These are phyloP conservation scores for Jackrogersella minutella DNA, from an alignment of 495 filamentous ascomycete genomes.

Conservation along the genomic window DNA sequence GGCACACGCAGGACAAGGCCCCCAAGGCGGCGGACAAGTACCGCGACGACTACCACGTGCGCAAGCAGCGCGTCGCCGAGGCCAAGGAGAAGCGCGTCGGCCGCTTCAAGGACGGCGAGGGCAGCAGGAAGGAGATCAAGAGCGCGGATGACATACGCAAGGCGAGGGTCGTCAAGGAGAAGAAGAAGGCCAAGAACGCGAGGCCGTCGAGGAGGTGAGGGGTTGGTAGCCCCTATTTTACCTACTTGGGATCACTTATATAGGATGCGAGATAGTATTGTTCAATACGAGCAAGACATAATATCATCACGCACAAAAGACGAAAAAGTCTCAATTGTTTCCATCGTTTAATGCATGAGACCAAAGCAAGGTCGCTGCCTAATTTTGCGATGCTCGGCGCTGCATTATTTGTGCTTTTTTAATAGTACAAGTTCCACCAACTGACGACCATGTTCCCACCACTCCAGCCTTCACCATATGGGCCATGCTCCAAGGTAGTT, in stretches of 20 bases:
- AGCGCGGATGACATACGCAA: slow-evolving; percentile 85
- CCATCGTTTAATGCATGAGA: slow-evolving; percentile 41
- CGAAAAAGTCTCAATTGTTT: slow-evolving; percentile 11
- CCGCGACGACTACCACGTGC: slow-evolving; percentile 84
- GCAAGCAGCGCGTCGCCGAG: slow-evolving; percentile 88
- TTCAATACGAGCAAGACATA: slow-evolving; percentile 12
- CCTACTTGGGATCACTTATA: background rate
- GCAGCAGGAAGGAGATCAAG: slow-evolving; percentile 78
- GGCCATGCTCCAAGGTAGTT: background rate
- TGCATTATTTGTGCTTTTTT: slow-evolving; percentile 41
- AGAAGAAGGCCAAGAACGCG: slow-evolving; percentile 85
- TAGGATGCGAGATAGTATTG: slow-evolving; percentile 13
- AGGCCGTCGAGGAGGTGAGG: slow-evolving; percentile 73
- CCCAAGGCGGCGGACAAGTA: slow-evolving; percentile 93
- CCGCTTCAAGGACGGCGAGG: slow-evolving; percentile 70
- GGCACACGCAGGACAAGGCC: slow-evolving; percentile 82
- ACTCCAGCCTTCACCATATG: background rate
- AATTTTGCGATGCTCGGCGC: slow-evolving; percentile 32
- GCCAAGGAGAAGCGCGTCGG: slow-evolving; percentile 85
- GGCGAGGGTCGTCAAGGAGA: slow-evolving; percentile 76
- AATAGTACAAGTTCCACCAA: slow-evolving; percentile 34
- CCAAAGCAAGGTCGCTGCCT: slow-evolving; percentile 23
- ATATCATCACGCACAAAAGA: background rate
- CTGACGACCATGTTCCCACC: background rate
- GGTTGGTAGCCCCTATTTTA: background rate